Base-by-base conservation (phyloP, 83 land plant genomes). In the Larix sibirica region DNA sequence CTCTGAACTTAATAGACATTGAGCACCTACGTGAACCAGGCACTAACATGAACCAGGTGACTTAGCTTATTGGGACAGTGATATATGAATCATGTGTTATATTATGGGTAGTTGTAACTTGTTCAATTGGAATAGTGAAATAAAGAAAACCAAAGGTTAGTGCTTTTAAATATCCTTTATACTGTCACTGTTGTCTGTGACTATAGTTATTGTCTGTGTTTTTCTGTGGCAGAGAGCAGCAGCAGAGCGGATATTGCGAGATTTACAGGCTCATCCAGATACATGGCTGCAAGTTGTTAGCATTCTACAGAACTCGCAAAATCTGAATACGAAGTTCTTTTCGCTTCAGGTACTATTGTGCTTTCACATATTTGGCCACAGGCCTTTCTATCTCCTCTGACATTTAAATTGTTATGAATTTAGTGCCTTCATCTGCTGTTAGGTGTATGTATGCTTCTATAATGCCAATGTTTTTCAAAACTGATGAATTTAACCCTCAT, bases 251-350 rank as follows among this genome's bases (percentile, higher is more conserved):
- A 95, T 98, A 18, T 84, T 98, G 84, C 83, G 97, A 82, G 96
- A 98, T 65, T 77, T 98, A 84, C 99, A 96, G 86, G 94, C 87
- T 64, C 96, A 98, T 81, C 97, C 97, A 6, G 97, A 98, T 70
- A 98, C 92, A 81, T 98, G 99, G 98, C 90, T 95, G 26, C 97
- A 95, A 77, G 98, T 98, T 21, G 98, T 98, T 68, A 92, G 91
- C 60, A 94, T 98, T 71, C 89, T 98, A 24, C 96, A 93, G 80
- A 94, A 89, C 56, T 91, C 99, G 13, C 92, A 89, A 68, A 91
- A 91, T 83, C 64, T 95, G 64, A 94, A 96, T 58, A 95, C 99
- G 40, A 98, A 98, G 88, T 98, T 96, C 77, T 98, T 94, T 90
- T 98, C 99, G 1, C 91, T 95, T 33, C 91, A 94, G 91, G 95